phyloP scores from a whole-genome alignment of 768 basidiomycete species.

The Leucosporidium scottii region DNA sequence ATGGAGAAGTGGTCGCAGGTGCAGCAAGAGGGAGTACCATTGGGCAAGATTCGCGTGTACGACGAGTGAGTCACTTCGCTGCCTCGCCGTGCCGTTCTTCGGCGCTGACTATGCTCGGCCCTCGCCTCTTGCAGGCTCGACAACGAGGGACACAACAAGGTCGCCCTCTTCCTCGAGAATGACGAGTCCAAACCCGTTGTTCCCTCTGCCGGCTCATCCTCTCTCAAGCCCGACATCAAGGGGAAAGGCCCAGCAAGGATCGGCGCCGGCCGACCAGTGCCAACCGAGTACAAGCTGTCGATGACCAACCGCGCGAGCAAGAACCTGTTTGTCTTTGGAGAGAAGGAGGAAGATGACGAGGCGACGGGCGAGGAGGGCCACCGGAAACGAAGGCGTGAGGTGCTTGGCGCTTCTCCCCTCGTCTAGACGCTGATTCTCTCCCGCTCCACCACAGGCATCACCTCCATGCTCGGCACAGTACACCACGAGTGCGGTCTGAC shows the following conservation, averaged over 20 bases:
- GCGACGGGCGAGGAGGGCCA: slow-evolving; percentile 48
- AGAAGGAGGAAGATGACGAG: slow-evolving; percentile 60
- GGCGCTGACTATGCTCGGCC: not conserved
- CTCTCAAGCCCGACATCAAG: slow-evolving; percentile 41
- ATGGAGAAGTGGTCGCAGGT: slow-evolving; percentile 79
- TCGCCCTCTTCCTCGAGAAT: slow-evolving; percentile 40
- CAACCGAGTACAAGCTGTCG: slow-evolving; percentile 74
- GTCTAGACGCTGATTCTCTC: no score
- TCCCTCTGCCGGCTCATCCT: slow-evolving; percentile 58
- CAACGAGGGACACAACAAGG: slow-evolving; percentile 30
- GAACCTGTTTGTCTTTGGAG: slow-evolving; percentile 78
- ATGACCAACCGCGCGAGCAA: slow-evolving; percentile 71
- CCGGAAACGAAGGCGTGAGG: slow-evolving; percentile 6
- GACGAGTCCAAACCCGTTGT: slow-evolving; percentile 56
- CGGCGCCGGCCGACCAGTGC: slow-evolving; percentile 39
- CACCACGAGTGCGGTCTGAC: slow-evolving; percentile 38
- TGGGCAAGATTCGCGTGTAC: slow-evolving; percentile 81
- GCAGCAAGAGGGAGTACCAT: slow-evolving; percentile 63
- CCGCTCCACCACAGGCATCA: slow-evolving; percentile 6
- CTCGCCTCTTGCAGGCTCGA: slow-evolving; percentile 13
- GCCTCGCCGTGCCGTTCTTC: no score
- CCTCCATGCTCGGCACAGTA: slow-evolving; percentile 28
- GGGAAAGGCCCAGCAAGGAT: slow-evolving; percentile 21
- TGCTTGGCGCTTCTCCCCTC: no score
- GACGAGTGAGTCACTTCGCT: slow-evolving; percentile 44